phyloP scores from a whole-genome alignment of 805 yeast species.

The Metschnikowia lunata region DNA sequence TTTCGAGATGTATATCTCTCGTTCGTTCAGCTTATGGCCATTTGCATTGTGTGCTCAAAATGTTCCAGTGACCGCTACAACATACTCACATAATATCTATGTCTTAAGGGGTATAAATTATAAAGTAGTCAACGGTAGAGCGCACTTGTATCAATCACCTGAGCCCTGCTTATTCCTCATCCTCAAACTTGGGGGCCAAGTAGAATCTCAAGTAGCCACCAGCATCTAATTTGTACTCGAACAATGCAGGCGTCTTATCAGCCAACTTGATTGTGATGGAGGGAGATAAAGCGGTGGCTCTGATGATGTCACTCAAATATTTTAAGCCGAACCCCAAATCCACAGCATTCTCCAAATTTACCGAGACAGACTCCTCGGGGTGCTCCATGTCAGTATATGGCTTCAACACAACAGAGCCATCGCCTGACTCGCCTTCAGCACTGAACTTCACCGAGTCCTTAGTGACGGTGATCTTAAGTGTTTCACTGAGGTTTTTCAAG shows the following conservation, averaged over 20 bases:
- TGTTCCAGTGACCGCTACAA: no score
- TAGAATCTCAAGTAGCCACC: constrained; percentile 93
- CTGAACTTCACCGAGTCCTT: constrained; percentile 88
- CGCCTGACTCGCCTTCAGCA: constrained; percentile 88
- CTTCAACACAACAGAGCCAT: constrained; percentile 81
- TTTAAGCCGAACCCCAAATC: constrained; percentile 87
- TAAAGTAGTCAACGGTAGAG: no score
- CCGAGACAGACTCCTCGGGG: constrained; percentile 68
- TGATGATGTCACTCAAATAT: constrained; percentile 85
- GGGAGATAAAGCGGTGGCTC: constrained; percentile 75
- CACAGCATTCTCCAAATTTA: constrained; percentile 82
- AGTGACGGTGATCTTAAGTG: constrained; percentile 78
- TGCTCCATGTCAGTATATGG: constrained; percentile 79
- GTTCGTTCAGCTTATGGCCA: no score
- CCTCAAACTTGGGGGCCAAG: constrained; percentile 97
- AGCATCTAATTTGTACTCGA: constrained; percentile 79
- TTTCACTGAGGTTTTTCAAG: constrained; percentile 79
- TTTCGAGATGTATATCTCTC: no score
- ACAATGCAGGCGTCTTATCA: constrained; percentile 88
- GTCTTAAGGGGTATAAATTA: no score
- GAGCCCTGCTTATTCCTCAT: constrained; percentile 50
- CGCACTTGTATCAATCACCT: no score
- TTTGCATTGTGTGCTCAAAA: no score
- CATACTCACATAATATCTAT: no score
- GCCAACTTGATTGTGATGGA: constrained; percentile 82